Evolutionary conservation across 2,329 filamentous ascomycete genomes (phyloP), one percentile per base, ranked within the genome.

Genomic region (Periconia macrospinosa): DNA sequence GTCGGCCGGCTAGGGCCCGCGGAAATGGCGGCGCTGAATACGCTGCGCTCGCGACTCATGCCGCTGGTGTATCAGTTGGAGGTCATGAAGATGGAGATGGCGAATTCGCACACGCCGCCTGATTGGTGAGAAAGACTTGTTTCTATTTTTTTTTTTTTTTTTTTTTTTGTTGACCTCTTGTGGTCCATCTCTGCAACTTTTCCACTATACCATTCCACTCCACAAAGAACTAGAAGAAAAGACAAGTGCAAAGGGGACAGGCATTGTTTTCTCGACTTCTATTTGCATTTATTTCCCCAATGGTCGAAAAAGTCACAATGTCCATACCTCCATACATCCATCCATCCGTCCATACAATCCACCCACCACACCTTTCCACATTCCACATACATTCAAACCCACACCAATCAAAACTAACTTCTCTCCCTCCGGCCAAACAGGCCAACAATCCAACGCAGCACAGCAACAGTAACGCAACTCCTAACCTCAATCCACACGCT

Each of bases 351-450:
- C 33, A 13, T 37, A 13, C 33, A 37, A 14, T 37, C 11, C 33
- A 14, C 33, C 15, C 11, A 7, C 30, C 13, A 7, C 13, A 7
- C 30, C 30, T 13, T 33, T 13, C 30, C 13, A 14, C 20, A 17
- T 46, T 30, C 40, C 18, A 3, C 73, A 27, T 71, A 72, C 6
- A 60, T 73, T 45, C 70, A 75, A 1, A 47, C 58, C 7, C 69
- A n/a, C n/a, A n/a, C 72, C 19, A 30, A 33, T 45, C 41, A 41
- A 15, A 41, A 30, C 42, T 51, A 42, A 50, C 49, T n/a, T n/a
- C 50, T 19, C 10, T 2, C 48, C 18, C 11, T 3, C 11, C 11
- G 3, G 11, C 33, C 11, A 37, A 37, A 0, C 35, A 62, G 60
- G 56, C 55, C 57, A 6, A 18, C 48, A n/a, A 51, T 58, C 19